Evolutionary conservation across 2,329 filamentous ascomycete species (phyloP).

Genomic region (Pseudonectria foliicola): DNA sequence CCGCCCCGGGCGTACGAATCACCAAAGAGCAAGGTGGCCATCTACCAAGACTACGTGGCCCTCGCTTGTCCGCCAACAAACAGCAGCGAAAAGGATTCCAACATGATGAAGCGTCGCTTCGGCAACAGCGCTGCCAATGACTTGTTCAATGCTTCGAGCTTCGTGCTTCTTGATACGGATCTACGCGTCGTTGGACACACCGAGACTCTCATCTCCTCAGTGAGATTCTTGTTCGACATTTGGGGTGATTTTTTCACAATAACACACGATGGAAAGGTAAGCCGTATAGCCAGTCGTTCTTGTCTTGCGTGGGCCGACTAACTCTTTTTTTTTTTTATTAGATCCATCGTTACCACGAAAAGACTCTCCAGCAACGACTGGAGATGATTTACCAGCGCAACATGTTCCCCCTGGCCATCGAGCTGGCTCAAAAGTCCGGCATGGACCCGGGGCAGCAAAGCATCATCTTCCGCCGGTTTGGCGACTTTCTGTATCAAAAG

Average conservation of each 20-base stretch:
- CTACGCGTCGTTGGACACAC: constrained; percentile 85
- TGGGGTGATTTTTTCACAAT: constrained; percentile 93
- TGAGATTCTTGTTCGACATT: constrained; percentile 73
- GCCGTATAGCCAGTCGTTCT: no score
- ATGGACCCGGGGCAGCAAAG: constrained; percentile 78
- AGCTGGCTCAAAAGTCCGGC: constrained; percentile 82
- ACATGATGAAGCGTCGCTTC: constrained; percentile 62
- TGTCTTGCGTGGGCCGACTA: no score
- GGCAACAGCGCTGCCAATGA: constrained; percentile 64
- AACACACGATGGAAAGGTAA: constrained; percentile 83
- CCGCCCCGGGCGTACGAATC: constrained; percentile 88
- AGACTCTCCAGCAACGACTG: constrained; percentile 79
- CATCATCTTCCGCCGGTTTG: constrained; percentile 86
- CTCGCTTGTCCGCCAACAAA: constrained; percentile 68
- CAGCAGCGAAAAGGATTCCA: constrained; percentile 47
- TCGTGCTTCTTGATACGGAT: constrained; percentile 87
- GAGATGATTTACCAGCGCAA: constrained; percentile 93
- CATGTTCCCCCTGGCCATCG: constrained; percentile 85
- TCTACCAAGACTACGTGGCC: constrained; percentile 80
- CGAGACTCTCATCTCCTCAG: constrained; percentile 73
- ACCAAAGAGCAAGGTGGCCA: constrained; percentile 72
- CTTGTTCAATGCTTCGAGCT: constrained; percentile 78
- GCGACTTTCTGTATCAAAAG: constrained; percentile 90
- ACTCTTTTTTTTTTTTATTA: no score
- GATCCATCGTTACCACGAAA: constrained; percentile 86